phyloP scores from a whole-genome alignment of 768 basidiomycete genomes.

The Tulasnella sp. region DNA sequence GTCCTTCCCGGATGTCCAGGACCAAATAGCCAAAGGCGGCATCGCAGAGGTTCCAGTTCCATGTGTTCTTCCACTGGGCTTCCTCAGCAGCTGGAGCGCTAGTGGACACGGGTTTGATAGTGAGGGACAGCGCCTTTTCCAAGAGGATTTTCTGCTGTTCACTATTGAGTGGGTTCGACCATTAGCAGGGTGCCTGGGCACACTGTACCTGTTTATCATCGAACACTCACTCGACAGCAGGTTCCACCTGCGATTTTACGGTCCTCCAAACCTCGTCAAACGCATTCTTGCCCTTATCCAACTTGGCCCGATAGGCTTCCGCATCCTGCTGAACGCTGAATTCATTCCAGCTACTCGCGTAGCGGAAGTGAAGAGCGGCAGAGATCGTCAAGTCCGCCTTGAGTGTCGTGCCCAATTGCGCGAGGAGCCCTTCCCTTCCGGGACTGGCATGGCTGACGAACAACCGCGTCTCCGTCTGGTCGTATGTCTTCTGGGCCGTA shows the following conservation, averaged over 20 bases:
- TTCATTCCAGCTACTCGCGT: slow-evolving; percentile 93
- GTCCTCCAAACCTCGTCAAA: slow-evolving; percentile 95
- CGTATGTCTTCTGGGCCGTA: slow-evolving; percentile 91
- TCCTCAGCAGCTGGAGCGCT: slow-evolving; percentile 59
- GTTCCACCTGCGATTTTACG: slow-evolving; percentile 86
- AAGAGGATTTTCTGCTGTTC: slow-evolving; percentile 83
- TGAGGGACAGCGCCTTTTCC: slow-evolving; percentile 82
- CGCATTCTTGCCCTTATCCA: slow-evolving; percentile 67
- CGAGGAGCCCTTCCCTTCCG: slow-evolving; percentile 87
- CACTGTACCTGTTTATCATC: too few relatives aligned
- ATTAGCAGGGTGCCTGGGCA: neutral
- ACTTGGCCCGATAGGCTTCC: slow-evolving; percentile 80
- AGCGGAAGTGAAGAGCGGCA: slow-evolving; percentile 96
- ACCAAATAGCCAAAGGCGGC: slow-evolving; percentile 88
- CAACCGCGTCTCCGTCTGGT: slow-evolving; percentile 88
- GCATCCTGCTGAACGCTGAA: slow-evolving; percentile 89
- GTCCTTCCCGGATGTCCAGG: slow-evolving; percentile 85
- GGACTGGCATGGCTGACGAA: slow-evolving; percentile 90
- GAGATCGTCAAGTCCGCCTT: slow-evolving; percentile 94
- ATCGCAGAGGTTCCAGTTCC: slow-evolving; percentile 99
- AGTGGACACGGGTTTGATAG: slow-evolving; percentile 66
- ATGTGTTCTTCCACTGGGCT: slow-evolving; percentile 96
- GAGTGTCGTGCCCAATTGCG: slow-evolving; percentile 82
- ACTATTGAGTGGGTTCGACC: slow-evolving; percentile 34
- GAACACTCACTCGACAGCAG: slow-evolving; percentile 74